These are phyloP conservation scores for Inonotus obliquus DNA, from an alignment of 1,284 basidiomycete species.

Conservation along the genomic window DNA sequence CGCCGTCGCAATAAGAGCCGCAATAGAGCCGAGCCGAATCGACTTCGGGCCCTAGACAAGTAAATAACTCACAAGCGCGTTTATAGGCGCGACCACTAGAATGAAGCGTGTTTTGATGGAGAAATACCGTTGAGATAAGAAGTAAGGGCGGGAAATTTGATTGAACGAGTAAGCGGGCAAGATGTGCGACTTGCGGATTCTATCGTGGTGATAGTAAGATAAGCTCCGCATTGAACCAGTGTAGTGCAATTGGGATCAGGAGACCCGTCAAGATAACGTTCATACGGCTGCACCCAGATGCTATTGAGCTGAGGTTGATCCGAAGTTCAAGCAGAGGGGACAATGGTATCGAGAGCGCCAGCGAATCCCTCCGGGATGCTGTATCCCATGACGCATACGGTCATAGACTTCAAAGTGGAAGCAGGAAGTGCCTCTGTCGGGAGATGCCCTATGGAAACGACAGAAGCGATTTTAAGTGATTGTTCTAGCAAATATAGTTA, in stretches of 20 bases:
- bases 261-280: conserved; percentile 60
- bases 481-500: conserved; percentile 51
- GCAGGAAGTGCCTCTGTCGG: conserved; percentile 81
- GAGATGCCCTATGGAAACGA: conserved; percentile 82
- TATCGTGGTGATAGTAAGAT: conserved; percentile 80
- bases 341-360: conserved; percentile 82
- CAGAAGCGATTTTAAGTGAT: conserved; percentile 66
- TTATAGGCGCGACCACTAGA: conserved; percentile 81
- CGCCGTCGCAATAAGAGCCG: conserved; percentile 87
- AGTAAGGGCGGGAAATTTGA: conserved; percentile 70
- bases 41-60: conserved; percentile 83
- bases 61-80: conserved; percentile 78
- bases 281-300: conserved; percentile 88
- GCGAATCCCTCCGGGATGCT: conserved; percentile 81
- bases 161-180: conserved; percentile 88
- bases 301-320: conserved; percentile 79
- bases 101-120: conserved; percentile 84
- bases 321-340: conserved; percentile 90
- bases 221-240: conserved; percentile 81
- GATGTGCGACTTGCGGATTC: conserved; percentile 79
- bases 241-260: conserved; percentile 53
- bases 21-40: conserved; percentile 84
- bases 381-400: conserved; percentile 65
- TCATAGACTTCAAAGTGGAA: conserved; percentile 82
- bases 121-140: conserved; percentile 88